Evolutionary conservation across 495 filamentous ascomycete species (phyloP).

Genomic region (Aspergillus avenaceus): DNA sequence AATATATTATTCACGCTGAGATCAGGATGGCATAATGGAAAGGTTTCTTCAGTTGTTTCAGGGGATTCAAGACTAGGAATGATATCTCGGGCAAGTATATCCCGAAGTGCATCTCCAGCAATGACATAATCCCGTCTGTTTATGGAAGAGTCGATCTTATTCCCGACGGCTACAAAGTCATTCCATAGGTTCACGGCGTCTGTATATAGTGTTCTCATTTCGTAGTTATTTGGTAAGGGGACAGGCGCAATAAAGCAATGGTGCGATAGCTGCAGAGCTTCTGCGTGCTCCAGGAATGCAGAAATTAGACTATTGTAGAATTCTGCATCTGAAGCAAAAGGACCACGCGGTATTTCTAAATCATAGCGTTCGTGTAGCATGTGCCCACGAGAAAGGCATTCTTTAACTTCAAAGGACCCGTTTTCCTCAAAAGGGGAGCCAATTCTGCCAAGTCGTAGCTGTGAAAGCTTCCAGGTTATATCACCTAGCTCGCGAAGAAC

Average conservation of each 20-base stretch:
- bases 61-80: slow-evolving; percentile 13
- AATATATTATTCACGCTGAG: slow-evolving; percentile 30
- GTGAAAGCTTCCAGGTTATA: slow-evolving; percentile 20
- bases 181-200: slow-evolving; percentile 15
- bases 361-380: slow-evolving; percentile 16
- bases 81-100: too few species aligned
- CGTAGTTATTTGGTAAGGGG: slow-evolving; percentile 11
- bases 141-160: too few species aligned
- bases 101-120: slow-evolving; percentile 21
- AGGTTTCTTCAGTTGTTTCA: slow-evolving; percentile 7
- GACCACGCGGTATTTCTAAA: slow-evolving; percentile 15
- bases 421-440: slow-evolving; percentile 19
- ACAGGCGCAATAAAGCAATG: slow-evolving; percentile 24
- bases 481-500: slow-evolving; percentile 16
- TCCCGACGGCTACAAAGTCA: too few species aligned
- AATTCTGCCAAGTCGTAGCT: slow-evolving; percentile 21
- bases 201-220: slow-evolving; percentile 6
- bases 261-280: slow-evolving; percentile 14
- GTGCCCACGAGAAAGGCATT: slow-evolving; percentile 24
- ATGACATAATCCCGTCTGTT: too few species aligned
- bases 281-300: slow-evolving; percentile 15
- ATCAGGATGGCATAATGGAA: slow-evolving; percentile 19
- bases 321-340: slow-evolving; percentile 14
- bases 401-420: slow-evolving; percentile 14
- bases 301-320: slow-evolving; percentile 20